Evolutionary conservation across 2,329 filamentous ascomycete species (phyloP).

Genomic region (Myotisia sp.): DNA sequence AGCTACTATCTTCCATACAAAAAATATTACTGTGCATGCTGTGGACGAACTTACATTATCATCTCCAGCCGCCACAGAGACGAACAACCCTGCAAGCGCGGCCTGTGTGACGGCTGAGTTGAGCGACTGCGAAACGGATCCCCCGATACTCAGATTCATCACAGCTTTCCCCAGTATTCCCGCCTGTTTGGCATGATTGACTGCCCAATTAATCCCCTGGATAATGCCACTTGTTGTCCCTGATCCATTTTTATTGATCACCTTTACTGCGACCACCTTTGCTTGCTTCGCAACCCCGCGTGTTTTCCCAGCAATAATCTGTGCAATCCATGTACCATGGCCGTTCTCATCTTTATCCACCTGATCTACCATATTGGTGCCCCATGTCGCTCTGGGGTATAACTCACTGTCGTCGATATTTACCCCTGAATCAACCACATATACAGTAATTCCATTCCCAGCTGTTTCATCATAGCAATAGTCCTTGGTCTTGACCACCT

Average conservation of each 20-base stretch:
- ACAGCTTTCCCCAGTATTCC: conserved; percentile 18
- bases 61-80: conserved; percentile 30
- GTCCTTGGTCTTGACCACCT: conserved; percentile 8
- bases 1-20: conserved; percentile 6
- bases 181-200: conserved; percentile 19
- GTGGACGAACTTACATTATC: conserved; percentile 15
- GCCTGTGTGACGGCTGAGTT: conserved; percentile 27
- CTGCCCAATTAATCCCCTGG: conserved; percentile 33
- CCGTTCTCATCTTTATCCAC: conserved; percentile 16
- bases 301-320: conserved; percentile 21
- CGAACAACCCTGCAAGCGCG: conserved; percentile 23
- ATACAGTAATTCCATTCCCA: conserved; percentile 22
- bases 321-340: conserved; percentile 28
- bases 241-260: conserved; percentile 31
- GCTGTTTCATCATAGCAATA: conserved; percentile 24
- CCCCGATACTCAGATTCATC: conserved; percentile 25
- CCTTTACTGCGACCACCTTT: conserved; percentile 35
- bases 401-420: conserved; percentile 22
- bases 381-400: conserved; percentile 22
- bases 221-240: conserved; percentile 34
- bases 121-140: conserved; percentile 21
- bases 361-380: conserved; percentile 19
- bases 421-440: conserved; percentile 27
- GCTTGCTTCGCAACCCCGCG: conserved; percentile 28
- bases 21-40: not conserved